Evolutionary conservation across 2,329 filamentous ascomycete genomes (phyloP).

Genomic region (Cladosporium sp.): DNA sequence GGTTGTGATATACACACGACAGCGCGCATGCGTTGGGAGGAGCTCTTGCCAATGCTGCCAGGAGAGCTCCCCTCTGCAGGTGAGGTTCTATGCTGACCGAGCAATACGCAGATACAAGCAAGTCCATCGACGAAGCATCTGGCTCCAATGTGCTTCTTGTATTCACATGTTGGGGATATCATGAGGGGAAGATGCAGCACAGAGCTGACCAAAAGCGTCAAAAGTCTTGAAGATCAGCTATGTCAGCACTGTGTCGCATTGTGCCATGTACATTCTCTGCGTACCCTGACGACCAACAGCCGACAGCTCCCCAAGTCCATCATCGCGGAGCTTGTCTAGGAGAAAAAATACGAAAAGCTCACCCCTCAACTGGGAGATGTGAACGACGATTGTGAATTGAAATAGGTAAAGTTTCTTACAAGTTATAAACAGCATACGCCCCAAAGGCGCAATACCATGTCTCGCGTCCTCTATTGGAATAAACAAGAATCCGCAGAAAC

Average conservation of each 20-base stretch:
- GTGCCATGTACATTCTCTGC: not conserved
- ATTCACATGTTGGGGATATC: not conserved
- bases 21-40: not conserved
- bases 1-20: not conserved
- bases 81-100: constrained; percentile 13
- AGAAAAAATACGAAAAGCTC: not conserved
- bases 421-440: constrained; percentile 11
- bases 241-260: constrained; percentile 14
- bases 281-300: not conserved
- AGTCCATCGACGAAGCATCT: not conserved
- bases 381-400: not conserved
- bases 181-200: not conserved
- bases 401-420: not conserved
- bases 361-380: not conserved
- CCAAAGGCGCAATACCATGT: not conserved
- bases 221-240: constrained; percentile 2
- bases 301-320: not conserved
- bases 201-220: not conserved
- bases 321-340: not conserved
- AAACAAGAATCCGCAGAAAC: not conserved
- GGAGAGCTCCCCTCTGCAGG: not conserved
- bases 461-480: constrained; percentile 2
- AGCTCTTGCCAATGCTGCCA: not conserved
- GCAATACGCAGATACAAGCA: not conserved
- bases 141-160: not conserved